These are phyloP conservation scores for Septoria linicola DNA, from an alignment of 2,329 filamentous ascomycete genomes.

Conservation along the genomic window DNA sequence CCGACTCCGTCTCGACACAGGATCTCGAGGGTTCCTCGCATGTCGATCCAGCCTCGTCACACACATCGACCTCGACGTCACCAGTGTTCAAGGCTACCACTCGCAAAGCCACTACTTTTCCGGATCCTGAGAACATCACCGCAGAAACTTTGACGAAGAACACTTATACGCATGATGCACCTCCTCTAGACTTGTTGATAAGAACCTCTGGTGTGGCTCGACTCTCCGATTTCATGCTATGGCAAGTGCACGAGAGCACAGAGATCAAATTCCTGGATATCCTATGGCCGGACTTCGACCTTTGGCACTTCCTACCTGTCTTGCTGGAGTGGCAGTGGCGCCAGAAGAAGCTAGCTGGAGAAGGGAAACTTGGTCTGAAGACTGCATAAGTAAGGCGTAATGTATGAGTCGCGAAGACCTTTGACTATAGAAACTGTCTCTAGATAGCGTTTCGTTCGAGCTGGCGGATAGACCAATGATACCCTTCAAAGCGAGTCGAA, in stretches of 20 bases:
- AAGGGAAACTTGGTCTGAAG: constrained; percentile 21
- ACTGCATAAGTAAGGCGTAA: background rate
- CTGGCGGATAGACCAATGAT: constrained; percentile 9
- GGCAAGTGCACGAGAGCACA: constrained; percentile 92
- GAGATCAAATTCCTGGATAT: constrained; percentile 90
- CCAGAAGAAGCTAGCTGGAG: constrained; percentile 44
- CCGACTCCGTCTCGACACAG: constrained; percentile 31
- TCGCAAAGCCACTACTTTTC: constrained; percentile 34
- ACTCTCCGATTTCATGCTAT: constrained; percentile 96
- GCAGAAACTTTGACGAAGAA: constrained; percentile 77
- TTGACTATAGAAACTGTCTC: background rate
- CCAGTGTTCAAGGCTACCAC: constrained; percentile 39
- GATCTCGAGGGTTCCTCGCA: constrained; percentile 34
- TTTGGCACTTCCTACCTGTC: constrained; percentile 90
- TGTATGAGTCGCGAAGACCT: constrained; percentile 2
- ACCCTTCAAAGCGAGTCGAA: background rate
- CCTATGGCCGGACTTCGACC: constrained; percentile 92
- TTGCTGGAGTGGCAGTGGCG: constrained; percentile 83
- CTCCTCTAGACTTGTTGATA: constrained; percentile 85
- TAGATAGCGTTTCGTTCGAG: constrained; percentile 2
- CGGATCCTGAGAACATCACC: constrained; percentile 87
- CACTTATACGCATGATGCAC: constrained; percentile 82
- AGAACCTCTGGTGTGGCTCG: constrained; percentile 90
- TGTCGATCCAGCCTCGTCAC: constrained; percentile 41
- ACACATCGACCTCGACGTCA: constrained; percentile 41